A percentile compares a stretch with the other conserved stretches of the same genome.
These are phyloP conservation scores for Colletotrichum aenigma DNA, from an alignment of 2,329 filamentous ascomycete species.

Conservation along the genomic window DNA sequence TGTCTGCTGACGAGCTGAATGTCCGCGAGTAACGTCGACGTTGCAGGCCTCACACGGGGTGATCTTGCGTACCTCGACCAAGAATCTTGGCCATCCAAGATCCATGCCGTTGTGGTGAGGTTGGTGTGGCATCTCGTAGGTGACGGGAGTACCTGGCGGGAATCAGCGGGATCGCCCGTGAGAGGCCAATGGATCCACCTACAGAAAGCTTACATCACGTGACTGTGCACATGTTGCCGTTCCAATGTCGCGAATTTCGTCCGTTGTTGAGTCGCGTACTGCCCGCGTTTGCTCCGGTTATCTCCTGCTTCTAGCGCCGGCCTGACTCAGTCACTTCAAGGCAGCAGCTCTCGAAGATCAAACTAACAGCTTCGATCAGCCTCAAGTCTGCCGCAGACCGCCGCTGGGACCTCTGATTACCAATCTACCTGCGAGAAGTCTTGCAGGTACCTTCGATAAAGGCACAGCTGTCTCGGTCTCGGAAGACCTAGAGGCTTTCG, in stretches of 20 bases:
- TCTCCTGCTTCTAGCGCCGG: background rate
- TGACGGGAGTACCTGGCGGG: slow-evolving; percentile 3
- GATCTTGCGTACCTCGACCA: background rate
- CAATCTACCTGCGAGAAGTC: background rate
- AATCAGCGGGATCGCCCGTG: slow-evolving; percentile 8
- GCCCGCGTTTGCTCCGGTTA: background rate
- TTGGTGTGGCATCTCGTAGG: background rate
- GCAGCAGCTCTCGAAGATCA: background rate
- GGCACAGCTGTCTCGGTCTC: background rate
- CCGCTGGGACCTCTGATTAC: background rate
- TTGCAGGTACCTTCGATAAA: background rate
- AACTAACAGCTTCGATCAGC: background rate
- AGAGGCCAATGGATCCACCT: background rate
- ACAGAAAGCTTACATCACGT: background rate
- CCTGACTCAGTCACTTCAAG: slow-evolving; percentile 5
- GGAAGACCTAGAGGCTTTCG: background rate
- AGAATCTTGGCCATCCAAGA: background rate
- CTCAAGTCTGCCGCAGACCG: background rate
- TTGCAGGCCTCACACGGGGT: background rate
- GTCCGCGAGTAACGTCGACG: background rate
- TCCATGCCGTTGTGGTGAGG: background rate
- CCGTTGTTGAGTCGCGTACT: background rate
- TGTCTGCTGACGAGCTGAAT: slow-evolving; percentile 6
- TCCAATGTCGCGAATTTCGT: background rate
- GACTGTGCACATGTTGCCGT: background rate